Evolutionary conservation across 306 rosid species (phyloP).

Genomic region (Trifolium dubium): DNA sequence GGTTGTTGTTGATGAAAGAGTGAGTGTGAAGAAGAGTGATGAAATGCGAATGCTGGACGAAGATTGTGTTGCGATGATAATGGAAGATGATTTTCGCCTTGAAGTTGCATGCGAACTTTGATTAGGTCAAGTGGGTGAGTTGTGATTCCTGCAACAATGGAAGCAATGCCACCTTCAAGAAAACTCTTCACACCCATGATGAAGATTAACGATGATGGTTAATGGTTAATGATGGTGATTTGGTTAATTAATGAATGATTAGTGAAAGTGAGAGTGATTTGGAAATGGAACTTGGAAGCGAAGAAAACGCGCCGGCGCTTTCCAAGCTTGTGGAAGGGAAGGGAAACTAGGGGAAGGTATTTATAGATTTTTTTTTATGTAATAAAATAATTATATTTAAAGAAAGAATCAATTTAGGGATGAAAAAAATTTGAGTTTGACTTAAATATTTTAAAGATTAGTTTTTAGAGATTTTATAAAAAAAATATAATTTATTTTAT

Average conservation of each 20-base stretch:
- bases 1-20: background rate
- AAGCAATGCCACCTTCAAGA: conserved; percentile 67
- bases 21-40: conserved; percentile 40
- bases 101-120: conserved; percentile 90
- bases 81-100: conserved; percentile 48
- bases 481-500: too few species aligned
- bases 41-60: conserved; percentile 62
- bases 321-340: background rate
- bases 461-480: too few species aligned
- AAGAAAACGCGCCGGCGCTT: conserved; percentile 24
- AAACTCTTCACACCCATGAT: conserved; percentile 58
- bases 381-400: too few species aligned
- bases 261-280: background rate
- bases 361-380: background rate
- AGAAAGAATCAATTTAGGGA: too few species aligned
- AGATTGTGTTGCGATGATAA: conserved; percentile 39
- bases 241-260: background rate
- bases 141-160: conserved; percentile 64
- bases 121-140: conserved; percentile 79
- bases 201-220: too few species aligned
- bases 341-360: background rate
- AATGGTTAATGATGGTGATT: background rate
- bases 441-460: too few species aligned
- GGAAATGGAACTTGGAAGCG: background rate
- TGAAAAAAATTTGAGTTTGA: too few species aligned